Evolutionary conservation across 2,329 filamentous ascomycete genomes (phyloP).

Genomic region (Canariomyces notabilis): DNA sequence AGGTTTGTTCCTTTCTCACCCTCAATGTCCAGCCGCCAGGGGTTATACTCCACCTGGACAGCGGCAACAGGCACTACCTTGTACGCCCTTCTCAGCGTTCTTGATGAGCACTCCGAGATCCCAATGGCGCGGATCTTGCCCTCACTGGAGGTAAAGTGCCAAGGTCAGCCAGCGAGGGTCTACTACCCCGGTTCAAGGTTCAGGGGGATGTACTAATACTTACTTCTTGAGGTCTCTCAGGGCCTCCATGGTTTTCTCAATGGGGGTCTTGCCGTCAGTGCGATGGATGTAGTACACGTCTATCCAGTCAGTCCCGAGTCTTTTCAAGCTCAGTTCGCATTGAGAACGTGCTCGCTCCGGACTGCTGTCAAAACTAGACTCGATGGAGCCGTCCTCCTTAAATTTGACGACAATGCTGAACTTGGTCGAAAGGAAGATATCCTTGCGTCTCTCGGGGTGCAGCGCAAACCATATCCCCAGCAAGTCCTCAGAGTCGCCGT

Average conservation of each 20-base stretch:
- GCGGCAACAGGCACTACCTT: too few relatives aligned
- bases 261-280: slow-evolving; percentile 10
- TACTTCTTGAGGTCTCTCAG: slow-evolving; percentile 12
- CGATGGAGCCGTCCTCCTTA: too few relatives aligned
- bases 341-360: slow-evolving; percentile 22
- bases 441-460: slow-evolving; percentile 35
- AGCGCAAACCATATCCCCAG: slow-evolving; percentile 43
- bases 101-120: too few relatives aligned
- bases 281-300: slow-evolving; percentile 9
- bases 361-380: slow-evolving; percentile 21
- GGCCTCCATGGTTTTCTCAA: slow-evolving; percentile 14
- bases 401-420: too few relatives aligned
- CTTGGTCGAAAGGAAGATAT: slow-evolving; percentile 44
- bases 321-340: slow-evolving; percentile 35
- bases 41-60: too few relatives aligned
- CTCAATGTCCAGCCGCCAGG: too few relatives aligned
- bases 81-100: too few relatives aligned
- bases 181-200: too few relatives aligned
- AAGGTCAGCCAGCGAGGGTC: too few relatives aligned
- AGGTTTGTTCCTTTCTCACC: too few relatives aligned
- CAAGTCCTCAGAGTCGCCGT: slow-evolving; percentile 35
- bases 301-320: slow-evolving; percentile 46
- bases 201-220: not conserved
- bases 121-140: too few relatives aligned
- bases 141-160: too few relatives aligned